These are phyloP conservation scores for Acanthamoeba healyi DNA, from an alignment of 208 protist genomes.

Conservation along the genomic window DNA sequence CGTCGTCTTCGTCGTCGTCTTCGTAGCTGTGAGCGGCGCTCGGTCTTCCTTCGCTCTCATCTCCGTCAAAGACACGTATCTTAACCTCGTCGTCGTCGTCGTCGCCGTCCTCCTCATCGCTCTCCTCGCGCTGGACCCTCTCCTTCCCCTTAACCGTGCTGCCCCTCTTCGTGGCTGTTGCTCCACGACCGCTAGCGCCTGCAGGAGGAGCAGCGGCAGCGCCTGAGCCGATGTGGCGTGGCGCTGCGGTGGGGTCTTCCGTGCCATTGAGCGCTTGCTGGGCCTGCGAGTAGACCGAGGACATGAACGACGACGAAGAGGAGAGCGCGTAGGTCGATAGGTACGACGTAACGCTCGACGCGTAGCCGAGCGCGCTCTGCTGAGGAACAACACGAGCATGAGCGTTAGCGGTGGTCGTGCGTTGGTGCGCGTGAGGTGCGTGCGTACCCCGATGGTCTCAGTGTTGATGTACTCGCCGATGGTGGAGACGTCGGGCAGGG, in stretches of 20 bases:
- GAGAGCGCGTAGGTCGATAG: background rate
- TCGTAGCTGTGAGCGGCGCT: background rate
- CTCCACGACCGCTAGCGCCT: no score
- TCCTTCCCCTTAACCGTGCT: background rate
- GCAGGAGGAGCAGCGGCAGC: no score
- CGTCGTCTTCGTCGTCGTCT: background rate
- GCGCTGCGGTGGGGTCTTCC: background rate
- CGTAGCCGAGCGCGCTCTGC: background rate
- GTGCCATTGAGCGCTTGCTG: background rate
- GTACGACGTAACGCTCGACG: background rate
- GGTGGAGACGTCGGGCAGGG: background rate
- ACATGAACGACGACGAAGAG: background rate
- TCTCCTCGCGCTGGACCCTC: background rate
- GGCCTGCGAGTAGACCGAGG: background rate
- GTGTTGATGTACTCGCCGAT: slow-evolving; percentile 25
- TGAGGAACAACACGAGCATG: background rate
- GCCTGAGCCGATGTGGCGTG: no score
- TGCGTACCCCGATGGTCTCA: background rate
- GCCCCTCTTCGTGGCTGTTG: background rate
- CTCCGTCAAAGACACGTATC: background rate
- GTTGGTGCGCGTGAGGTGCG: no score
- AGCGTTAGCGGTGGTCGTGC: background rate
- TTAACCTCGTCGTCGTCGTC: background rate
- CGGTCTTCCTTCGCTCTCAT: background rate
- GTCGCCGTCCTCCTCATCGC: background rate